Base-by-base conservation (phyloP, 2,329 filamentous ascomycete genomes). In the Cercospora berteroae region DNA sequence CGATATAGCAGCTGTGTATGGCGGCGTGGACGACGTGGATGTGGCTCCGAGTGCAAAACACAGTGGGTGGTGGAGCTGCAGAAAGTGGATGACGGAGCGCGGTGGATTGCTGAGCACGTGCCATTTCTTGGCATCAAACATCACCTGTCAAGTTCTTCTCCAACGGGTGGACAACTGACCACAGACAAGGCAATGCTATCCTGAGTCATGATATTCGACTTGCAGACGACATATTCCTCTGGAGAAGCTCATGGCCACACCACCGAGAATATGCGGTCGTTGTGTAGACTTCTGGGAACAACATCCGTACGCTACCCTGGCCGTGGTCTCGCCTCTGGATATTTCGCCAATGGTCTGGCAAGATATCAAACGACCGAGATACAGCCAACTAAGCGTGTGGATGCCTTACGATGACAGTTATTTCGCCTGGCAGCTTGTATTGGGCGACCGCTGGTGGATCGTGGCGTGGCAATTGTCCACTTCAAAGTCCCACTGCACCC, bases 11-110 rank as follows among this genome's bases (percentile, higher is more conserved):
- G n/a, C 27, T 52, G 60, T 62, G 60, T 52, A 23, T 29, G 20
- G 13, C 42, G 33, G 39, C 42, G 60, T 60, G 58, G 58, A 60
- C 58, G 33, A 20, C 27, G 58, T 60, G 58, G 58, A 60, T 60
- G 58, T 60, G 58, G 58, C 58, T 60, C 58, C 9, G 6, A 9
- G 2, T 42, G 31, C 31, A 31, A 60, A 60, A 60, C 58, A 60
- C 58, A 18, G 58, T 60, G 58, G 58, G 58, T 60, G 33, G 58
- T 27, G 23, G n/a, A 23, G 39, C 36, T n/a, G 36, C 3, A 50
- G 42, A 27, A 29, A 29, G 59, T 61, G 59, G 59, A 61, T 27
- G 58, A 56, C 52, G 52, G n/a, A 12, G 42, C 42, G 42, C 9
- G 48, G 48, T 27, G 48, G 48, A 52, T 33, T 33, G n/a, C 18